Conservation (phyloP, 805 yeast genomes). For the Saturnispora ahearnii region DNA sequence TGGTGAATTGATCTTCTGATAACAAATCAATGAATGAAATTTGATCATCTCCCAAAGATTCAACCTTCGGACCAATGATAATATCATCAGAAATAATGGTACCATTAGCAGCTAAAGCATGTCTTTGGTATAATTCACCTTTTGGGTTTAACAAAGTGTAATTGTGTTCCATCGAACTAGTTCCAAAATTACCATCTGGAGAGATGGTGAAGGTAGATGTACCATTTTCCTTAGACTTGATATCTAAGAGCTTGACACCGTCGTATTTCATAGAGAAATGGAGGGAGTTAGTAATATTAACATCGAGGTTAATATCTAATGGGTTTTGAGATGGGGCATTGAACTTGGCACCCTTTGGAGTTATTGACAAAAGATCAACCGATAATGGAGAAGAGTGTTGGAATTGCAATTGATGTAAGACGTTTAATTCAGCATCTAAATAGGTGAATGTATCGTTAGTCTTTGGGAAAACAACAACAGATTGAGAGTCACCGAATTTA, state of each 20-base stretch:
- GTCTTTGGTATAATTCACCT: slow-evolving; percentile 21
- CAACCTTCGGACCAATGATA: background rate
- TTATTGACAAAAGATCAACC: slow-evolving; percentile 19
- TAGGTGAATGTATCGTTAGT: slow-evolving; percentile 21
- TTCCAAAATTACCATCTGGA: slow-evolving; percentile 39
- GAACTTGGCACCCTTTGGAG: slow-evolving; percentile 16
- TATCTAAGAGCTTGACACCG: slow-evolving; percentile 20
- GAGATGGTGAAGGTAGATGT: slow-evolving; percentile 35
- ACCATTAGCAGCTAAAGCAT: slow-evolving; percentile 27
- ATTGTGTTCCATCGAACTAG: slow-evolving; percentile 31
- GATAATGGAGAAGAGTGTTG: slow-evolving; percentile 27
- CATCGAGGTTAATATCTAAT: slow-evolving; percentile 20
- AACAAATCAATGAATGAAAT: background rate
- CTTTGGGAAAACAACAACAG: slow-evolving; percentile 18
- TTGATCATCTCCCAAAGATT: background rate
- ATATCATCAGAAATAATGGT: slow-evolving; percentile 24
- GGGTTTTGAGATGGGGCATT: background rate
- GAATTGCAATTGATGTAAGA: slow-evolving; percentile 17
- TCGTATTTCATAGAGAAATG: slow-evolving; percentile 13
- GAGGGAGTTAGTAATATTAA: slow-evolving; percentile 13
- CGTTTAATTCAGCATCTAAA: slow-evolving; percentile 17
- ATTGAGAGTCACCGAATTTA: slow-evolving; percentile 34
- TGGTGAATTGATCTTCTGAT: background rate
- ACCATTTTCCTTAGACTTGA: slow-evolving; percentile 34
- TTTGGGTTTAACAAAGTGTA: slow-evolving; percentile 23